These are phyloP conservation scores for Chaetoceros muelleri DNA, from an alignment of 108 stramenopile species.

Conservation along the genomic window DNA sequence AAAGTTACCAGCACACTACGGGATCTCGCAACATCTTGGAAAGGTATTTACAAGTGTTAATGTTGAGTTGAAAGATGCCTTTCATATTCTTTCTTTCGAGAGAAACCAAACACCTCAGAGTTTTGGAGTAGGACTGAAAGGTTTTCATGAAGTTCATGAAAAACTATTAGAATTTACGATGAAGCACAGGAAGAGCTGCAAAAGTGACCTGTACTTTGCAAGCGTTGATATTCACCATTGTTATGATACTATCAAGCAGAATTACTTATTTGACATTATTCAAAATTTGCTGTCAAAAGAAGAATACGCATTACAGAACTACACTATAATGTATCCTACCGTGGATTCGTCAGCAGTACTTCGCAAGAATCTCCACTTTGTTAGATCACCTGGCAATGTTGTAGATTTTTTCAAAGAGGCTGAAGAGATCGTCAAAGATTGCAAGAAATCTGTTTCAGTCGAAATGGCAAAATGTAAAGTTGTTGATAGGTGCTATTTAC, in stretches of 20 bases:
- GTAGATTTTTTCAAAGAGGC: constrained; percentile 6
- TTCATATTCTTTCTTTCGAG: constrained; percentile 64
- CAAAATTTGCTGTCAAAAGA: constrained; percentile 32
- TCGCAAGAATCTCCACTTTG: constrained; percentile 1
- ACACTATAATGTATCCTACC: constrained; percentile 35
- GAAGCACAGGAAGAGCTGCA: constrained; percentile 3
- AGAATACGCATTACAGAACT: constrained; percentile 52
- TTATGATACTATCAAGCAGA: constrained; percentile 74
- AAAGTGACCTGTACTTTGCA: constrained; percentile 44
- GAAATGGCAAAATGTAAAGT: constrained; percentile 32
- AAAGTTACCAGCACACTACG: constrained; percentile 6
- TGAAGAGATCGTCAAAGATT: constrained; percentile 11
- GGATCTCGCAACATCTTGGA: not conserved
- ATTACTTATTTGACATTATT: constrained; percentile 39
- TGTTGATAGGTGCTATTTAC: constrained; percentile 28
- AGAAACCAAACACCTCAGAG: constrained; percentile 15
- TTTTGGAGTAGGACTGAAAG: constrained; percentile 56
- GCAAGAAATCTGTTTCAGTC: constrained; percentile 25
- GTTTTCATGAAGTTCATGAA: constrained; percentile 53
- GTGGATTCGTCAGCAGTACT: not conserved
- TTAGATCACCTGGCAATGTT: constrained; percentile 15
- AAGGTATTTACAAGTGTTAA: constrained; percentile 21
- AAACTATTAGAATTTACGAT: constrained; percentile 36
- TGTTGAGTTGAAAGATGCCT: constrained; percentile 35
- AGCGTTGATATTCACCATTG: constrained; percentile 76